phyloP scores from a whole-genome alignment of 2,329 filamentous ascomycete genomes.

The Camptophora hylomeconis region DNA sequence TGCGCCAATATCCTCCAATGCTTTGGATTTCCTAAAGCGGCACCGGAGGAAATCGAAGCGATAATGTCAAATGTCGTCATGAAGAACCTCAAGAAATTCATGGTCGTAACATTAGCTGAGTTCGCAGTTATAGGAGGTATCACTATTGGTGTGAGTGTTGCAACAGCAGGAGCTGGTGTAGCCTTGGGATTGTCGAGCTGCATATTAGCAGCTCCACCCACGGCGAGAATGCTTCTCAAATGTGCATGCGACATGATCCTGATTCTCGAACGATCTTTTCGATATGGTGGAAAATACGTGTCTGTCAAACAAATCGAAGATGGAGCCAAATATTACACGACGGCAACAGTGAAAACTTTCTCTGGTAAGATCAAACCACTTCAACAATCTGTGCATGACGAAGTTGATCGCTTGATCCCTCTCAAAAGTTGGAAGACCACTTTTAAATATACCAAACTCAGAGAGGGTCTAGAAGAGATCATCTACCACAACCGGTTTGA shows the following conservation, averaged over 20 bases:
- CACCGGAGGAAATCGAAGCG: conserved; percentile 14
- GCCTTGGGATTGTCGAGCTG: conserved; percentile 16
- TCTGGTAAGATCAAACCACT: conserved; percentile 12
- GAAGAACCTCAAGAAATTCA: conserved; percentile 13
- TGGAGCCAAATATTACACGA: conserved; percentile 15
- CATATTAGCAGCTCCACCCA: conserved; percentile 19
- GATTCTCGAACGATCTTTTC: conserved; percentile 21
- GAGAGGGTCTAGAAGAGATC: conserved; percentile 14
- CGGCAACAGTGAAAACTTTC: conserved; percentile 13
- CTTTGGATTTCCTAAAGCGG: conserved; percentile 16
- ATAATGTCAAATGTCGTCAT: conserved; percentile 15
- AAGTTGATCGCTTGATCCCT: conserved; percentile 13
- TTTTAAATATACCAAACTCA: conserved; percentile 9
- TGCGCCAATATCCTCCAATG: conserved; percentile 16
- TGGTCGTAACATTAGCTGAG: conserved; percentile 10
- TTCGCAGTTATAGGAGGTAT: conserved; percentile 10
- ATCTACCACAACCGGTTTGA: conserved; percentile 16
- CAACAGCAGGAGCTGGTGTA: conserved; percentile 18
- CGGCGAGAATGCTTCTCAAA: conserved; percentile 21
- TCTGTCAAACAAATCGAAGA: conserved; percentile 17
- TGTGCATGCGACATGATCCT: conserved; percentile 23
- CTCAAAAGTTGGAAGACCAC: conserved; percentile 9
- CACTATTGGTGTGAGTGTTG: conserved; percentile 11
- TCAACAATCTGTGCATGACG: conserved; percentile 15
- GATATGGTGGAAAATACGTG: conserved; percentile 17